These are phyloP conservation scores for Cokeromyces recurvatus DNA, from an alignment of 371 early-diverging fungal species.

Conservation along the genomic window DNA sequence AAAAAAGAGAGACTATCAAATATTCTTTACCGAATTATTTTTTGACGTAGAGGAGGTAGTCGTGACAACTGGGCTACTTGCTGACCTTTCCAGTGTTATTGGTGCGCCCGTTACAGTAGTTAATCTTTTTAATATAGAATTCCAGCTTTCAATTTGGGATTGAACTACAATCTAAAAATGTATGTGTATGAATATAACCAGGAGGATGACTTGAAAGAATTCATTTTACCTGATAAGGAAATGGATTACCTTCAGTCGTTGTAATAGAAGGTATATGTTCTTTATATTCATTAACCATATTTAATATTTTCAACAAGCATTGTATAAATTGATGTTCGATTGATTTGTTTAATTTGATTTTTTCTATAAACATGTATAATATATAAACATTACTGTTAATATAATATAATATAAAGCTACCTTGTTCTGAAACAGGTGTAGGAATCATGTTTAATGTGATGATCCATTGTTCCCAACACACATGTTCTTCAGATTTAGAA, in stretches of 20 bases:
- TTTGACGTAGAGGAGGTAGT: no score
- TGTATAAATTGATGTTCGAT: conserved; percentile 40
- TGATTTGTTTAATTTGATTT: conserved; percentile 30
- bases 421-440: conserved; percentile 57
- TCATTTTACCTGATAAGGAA: conserved; percentile 73
- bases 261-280: conserved; percentile 90
- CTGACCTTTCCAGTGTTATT: conserved; percentile 7
- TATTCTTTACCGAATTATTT: no score
- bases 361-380: no score
- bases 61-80: no score
- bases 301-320: conserved; percentile 61
- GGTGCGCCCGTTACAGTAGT: conserved; percentile 37
- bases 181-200: no score
- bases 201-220: no score
- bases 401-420: no score
- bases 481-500: conserved; percentile 70
- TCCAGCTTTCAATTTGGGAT: conserved; percentile 39
- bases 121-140: conserved; percentile 38
- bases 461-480: conserved; percentile 90
- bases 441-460: conserved; percentile 57
- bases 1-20: no score
- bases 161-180: conserved; percentile 35
- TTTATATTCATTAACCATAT: conserved; percentile 72
- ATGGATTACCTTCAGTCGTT: conserved; percentile 75
- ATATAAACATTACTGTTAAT: no score